Percentiles rank a stretch among this genome's conserved stretches.
Evolutionary conservation across 441 rosid genomes (phyloP).

Genomic region (Omphalea diandra): DNA sequence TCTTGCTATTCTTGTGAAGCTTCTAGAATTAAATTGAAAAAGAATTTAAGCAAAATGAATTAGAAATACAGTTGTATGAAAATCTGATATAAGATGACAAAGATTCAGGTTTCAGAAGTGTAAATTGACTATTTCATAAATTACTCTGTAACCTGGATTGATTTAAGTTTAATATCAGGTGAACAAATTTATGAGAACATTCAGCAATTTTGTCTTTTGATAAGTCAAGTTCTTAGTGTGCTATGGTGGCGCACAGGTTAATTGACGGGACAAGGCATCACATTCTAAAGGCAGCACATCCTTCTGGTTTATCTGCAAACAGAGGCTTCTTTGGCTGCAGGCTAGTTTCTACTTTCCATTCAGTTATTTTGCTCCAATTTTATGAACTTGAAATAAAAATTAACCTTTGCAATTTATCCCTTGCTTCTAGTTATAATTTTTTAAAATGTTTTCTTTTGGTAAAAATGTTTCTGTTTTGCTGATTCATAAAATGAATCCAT

Average conservation of each 20-base stretch:
- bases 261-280: constrained; percentile 83
- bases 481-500: too few relatives aligned
- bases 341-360: constrained; percentile 35
- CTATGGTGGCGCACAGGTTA: constrained; percentile 47
- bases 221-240: background rate
- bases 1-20: background rate
- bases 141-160: background rate
- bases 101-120: background rate
- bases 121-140: background rate
- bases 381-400: background rate
- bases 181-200: constrained; percentile 8
- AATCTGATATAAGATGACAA: background rate
- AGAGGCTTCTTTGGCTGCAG: constrained; percentile 98
- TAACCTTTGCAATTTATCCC: background rate
- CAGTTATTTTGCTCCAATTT: background rate
- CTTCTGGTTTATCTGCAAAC: constrained; percentile 96
- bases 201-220: background rate
- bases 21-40: background rate
- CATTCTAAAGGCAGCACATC: constrained; percentile 95
- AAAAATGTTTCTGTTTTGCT: background rate
- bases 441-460: too few relatives aligned
- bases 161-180: background rate
- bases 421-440: background rate
- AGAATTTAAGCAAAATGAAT: background rate
- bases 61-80: background rate